These are phyloP conservation scores for Calendula officinalis DNA, from an alignment of 129 eudicot genomes.

Conservation along the genomic window DNA sequence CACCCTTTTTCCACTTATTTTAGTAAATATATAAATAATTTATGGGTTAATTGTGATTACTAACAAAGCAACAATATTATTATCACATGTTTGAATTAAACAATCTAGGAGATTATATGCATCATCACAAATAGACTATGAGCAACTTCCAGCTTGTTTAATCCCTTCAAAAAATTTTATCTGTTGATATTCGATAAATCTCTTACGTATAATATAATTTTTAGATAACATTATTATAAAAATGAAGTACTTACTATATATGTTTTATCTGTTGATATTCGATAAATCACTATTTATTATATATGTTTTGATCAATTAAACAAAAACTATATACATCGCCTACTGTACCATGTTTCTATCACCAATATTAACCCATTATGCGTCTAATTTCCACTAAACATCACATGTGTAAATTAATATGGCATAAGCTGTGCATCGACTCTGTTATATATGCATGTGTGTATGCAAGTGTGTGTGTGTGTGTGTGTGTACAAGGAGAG, in stretches of 20 bases:
- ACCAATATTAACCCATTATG: not conserved
- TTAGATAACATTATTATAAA: not conserved
- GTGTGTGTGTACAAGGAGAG: not conserved
- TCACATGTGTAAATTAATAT: not conserved
- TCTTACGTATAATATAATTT: conserved; percentile 2
- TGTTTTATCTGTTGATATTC: too few relatives aligned
- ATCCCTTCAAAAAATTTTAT: too few relatives aligned
- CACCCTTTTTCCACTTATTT: too few relatives aligned
- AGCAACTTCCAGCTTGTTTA: not conserved
- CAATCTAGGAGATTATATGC: not conserved
- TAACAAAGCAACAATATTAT: too few relatives aligned
- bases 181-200: not conserved
- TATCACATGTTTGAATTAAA: not conserved
- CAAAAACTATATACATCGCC: not conserved
- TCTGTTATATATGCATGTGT: not conserved
- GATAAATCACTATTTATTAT: not conserved
- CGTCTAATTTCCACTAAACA: conserved; percentile 7
- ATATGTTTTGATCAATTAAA: not conserved
- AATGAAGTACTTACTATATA: too few relatives aligned
- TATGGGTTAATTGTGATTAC: too few relatives aligned
- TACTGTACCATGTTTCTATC: conserved; percentile 9
- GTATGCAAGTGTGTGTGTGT: not conserved
- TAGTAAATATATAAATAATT: too few relatives aligned
- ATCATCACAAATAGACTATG: not conserved
- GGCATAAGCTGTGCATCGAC: not conserved